Base-by-base conservation (phyloP, 2,329 filamentous ascomycete species). In the Colletotrichum trifolii region DNA sequence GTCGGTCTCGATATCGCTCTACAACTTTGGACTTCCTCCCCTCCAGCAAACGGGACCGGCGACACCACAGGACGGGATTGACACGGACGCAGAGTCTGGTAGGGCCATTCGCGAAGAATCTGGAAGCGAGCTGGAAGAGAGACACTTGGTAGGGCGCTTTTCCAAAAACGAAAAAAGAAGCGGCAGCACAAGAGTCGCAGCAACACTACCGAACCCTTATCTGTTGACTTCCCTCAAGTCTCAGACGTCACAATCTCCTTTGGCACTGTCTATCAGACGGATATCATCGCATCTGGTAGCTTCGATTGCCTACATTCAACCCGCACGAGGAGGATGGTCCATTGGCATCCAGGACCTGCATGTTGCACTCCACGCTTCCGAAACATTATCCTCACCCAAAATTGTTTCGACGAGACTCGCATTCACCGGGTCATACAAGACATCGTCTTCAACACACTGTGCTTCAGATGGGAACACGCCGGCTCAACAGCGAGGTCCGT, bases 331-430 rank as follows among this genome's bases (percentile, higher is more conserved):
- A 47, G 94, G 94, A 35, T 97, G 94, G 92, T 94, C 91, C 8
- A 86, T 97, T 13, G 94, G 94, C 2, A 87, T 98, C n/a, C 95
- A 98, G 75, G 95, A 97, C 75, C 81, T 97, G 47, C 89, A 91
- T 63, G 84, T 97, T 47, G 77, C 73, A 1, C 71, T 71, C 10
- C 10, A 43, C 34, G 36, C 62, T 50, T 39, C 48, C 56, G 12
- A 58, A 62, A 15, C 73, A 6, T n/a, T 45, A 6, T 50, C 42
- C 12, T 40, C 54, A 10, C 45, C 79, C 0, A 75, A 78, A 11
- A 73, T 82, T 25, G 74, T 69, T 2, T 75, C 77, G 0, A 81
- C 79, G 3, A 72, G 76, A 8, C 71, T 82, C 4, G 81, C 81
- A 12, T 81, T 79, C 63, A 79, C 79, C 0, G 53, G 73, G 2